Conservation (phyloP, 2,329 filamentous ascomycete species). For the Beauveria asiatica region DNA sequence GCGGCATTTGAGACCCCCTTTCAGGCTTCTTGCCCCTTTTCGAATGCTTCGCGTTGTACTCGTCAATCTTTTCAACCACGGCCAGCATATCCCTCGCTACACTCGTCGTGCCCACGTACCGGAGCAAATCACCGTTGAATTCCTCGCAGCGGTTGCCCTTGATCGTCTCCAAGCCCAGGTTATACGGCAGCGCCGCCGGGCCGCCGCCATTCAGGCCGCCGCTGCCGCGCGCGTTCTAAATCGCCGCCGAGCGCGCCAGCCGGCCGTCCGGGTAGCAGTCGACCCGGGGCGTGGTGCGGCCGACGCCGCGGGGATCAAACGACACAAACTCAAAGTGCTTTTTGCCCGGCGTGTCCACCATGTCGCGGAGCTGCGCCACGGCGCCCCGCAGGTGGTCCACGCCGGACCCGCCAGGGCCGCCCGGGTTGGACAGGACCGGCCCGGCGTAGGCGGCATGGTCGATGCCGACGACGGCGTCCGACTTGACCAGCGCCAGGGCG, state of each 20-base stretch:
- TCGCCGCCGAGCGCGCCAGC: slow-evolving; percentile 22
- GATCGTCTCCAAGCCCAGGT: slow-evolving; percentile 19
- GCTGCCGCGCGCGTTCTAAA: slow-evolving; percentile 24
- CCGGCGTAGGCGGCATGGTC: slow-evolving; percentile 32
- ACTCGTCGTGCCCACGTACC: slow-evolving; percentile 27
- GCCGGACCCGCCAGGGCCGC: slow-evolving; percentile 36
- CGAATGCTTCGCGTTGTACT: slow-evolving; percentile 18
- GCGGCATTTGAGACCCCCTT: slow-evolving; percentile 3
- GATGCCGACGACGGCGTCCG: slow-evolving; percentile 30
- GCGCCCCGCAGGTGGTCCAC: slow-evolving; percentile 19
- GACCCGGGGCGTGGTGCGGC: slow-evolving; percentile 26
- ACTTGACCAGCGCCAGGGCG: slow-evolving; percentile 32
- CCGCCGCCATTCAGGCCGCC: slow-evolving; percentile 17
- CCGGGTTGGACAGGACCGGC: slow-evolving; percentile 35
- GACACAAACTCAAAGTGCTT: slow-evolving; percentile 33
- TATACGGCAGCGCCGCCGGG: slow-evolving; percentile 18
- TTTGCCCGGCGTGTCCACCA: slow-evolving; percentile 19
- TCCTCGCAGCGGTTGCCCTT: slow-evolving; percentile 22
- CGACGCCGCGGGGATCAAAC: slow-evolving; percentile 37
- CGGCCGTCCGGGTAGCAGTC: slow-evolving; percentile 29
- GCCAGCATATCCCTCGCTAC: slow-evolving; percentile 36
- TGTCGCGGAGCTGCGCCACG: slow-evolving; percentile 23
- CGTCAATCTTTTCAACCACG: slow-evolving; percentile 33
- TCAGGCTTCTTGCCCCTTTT: background rate
- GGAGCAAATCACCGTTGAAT: slow-evolving; percentile 22